A percentile compares a stretch with the other conserved stretches of the same genome.
These are phyloP conservation scores for Trypanosomatidae sp. DNA, from an alignment of 208 protist genomes.

Conservation along the genomic window DNA sequence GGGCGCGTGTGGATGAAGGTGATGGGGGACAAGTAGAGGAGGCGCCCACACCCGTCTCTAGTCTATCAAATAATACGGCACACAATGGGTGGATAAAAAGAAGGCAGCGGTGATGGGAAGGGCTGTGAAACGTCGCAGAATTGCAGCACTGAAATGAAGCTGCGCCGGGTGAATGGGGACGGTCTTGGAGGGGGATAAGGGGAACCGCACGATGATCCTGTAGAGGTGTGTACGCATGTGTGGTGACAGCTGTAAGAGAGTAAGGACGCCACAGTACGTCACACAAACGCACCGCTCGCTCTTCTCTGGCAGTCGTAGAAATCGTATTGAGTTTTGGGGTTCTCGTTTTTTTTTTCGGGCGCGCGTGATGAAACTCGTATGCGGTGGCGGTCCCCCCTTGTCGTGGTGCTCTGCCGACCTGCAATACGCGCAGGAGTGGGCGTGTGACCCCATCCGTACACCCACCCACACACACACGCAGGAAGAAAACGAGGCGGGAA, in stretches of 20 bases:
- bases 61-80: not conserved
- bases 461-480: not conserved
- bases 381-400: not conserved
- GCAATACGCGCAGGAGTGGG: not conserved
- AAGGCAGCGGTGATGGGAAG: not conserved
- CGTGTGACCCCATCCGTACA: not conserved
- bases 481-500: not conserved
- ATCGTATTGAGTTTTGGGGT: no score
- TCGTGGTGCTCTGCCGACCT: not conserved
- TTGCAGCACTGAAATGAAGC: not conserved
- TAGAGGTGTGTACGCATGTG: not conserved
- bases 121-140: not conserved
- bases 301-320: not conserved
- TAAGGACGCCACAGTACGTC: not conserved
- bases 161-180: not conserved
- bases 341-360: not conserved
- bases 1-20: no score
- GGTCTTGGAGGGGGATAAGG: not conserved
- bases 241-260: not conserved
- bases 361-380: not conserved
- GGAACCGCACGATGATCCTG: not conserved
- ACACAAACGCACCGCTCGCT: not conserved
- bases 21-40: not conserved
- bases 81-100: not conserved
- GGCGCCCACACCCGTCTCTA: not conserved